phyloP scores from a whole-genome alignment of 805 yeast genomes.

The Clavispora vitiphila region DNA sequence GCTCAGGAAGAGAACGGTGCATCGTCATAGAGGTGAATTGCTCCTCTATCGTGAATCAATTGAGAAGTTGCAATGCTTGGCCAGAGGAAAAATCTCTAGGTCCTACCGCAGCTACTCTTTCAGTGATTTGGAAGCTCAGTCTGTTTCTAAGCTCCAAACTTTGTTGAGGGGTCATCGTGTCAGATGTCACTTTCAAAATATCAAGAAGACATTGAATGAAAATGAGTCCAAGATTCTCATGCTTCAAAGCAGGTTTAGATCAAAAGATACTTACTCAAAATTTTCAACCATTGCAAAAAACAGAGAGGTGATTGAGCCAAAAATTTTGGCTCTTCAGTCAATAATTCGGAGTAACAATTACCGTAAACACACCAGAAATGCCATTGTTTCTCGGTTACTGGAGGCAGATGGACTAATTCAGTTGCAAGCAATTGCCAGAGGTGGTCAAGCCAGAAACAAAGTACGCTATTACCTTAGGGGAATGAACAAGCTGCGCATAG shows the following conservation, averaged over 20 bases:
- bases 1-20: conserved; percentile 26
- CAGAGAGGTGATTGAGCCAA: conserved; percentile 17
- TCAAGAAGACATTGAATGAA: conserved; percentile 3
- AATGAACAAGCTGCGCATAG: conserved; percentile 3
- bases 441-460: conserved; percentile 25
- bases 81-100: conserved; percentile 22
- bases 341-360: conserved; percentile 22
- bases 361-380: conserved; percentile 12
- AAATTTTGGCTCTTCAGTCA: conserved; percentile 26
- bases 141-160: conserved; percentile 4
- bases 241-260: conserved; percentile 44
- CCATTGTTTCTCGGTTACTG: conserved; percentile 15
- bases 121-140: not conserved
- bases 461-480: conserved; percentile 13
- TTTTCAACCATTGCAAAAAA: conserved; percentile 20
- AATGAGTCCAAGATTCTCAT: conserved; percentile 19
- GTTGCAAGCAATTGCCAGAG: conserved; percentile 39
- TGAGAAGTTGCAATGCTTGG: conserved; percentile 36
- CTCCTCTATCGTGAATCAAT: conserved; percentile 25
- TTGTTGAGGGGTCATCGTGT: conserved; percentile 3
- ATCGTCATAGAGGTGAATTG: conserved; percentile 31
- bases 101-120: not conserved
- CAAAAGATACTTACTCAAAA: conserved; percentile 19
- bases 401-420: conserved; percentile 11
- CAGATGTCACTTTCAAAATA: not conserved